Conservation (phyloP, 2,329 filamentous ascomycete species). For the Ascomycota sp. region DNA sequence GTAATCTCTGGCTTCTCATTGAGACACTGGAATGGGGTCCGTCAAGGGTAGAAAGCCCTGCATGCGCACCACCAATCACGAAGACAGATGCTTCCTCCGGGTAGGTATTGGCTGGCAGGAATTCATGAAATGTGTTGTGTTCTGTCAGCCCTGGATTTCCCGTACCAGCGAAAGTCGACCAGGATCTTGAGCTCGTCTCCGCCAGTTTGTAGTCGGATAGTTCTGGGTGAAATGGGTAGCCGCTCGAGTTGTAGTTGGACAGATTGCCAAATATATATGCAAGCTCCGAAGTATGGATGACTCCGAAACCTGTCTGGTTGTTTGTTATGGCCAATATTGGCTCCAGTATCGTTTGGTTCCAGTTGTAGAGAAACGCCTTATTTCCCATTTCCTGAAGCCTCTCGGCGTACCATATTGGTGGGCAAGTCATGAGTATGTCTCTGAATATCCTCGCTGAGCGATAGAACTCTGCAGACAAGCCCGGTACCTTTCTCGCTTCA, state of each 20-base stretch:
- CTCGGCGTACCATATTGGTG: conserved; percentile 19
- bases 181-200: conserved; percentile 19
- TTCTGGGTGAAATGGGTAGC: conserved; percentile 14
- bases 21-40: conserved; percentile 12
- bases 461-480: conserved; percentile 24
- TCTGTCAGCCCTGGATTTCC: conserved; percentile 13
- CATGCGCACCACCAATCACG: conserved; percentile 20
- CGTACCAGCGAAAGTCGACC: conserved; percentile 21
- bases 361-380: conserved; percentile 24
- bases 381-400: conserved; percentile 15
- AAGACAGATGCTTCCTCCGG: conserved; percentile 12
- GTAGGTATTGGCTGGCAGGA: conserved; percentile 14
- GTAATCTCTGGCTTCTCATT: conserved; percentile 18
- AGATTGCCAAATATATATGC: conserved; percentile 27
- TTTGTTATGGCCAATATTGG: conserved; percentile 14
- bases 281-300: conserved; percentile 29
- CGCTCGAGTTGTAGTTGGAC: conserved; percentile 18
- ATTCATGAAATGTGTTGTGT: conserved; percentile 18
- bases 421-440: conserved; percentile 28
- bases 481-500: conserved; percentile 9
- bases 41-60: conserved; percentile 19
- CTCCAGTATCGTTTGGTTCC: conserved; percentile 31
- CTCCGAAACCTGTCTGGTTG: conserved; percentile 18
- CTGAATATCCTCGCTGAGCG: conserved; percentile 25
- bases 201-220: conserved; percentile 17